Base-by-base conservation (phyloP, 2,329 filamentous ascomycete species). In the Fusarium piperis region DNA sequence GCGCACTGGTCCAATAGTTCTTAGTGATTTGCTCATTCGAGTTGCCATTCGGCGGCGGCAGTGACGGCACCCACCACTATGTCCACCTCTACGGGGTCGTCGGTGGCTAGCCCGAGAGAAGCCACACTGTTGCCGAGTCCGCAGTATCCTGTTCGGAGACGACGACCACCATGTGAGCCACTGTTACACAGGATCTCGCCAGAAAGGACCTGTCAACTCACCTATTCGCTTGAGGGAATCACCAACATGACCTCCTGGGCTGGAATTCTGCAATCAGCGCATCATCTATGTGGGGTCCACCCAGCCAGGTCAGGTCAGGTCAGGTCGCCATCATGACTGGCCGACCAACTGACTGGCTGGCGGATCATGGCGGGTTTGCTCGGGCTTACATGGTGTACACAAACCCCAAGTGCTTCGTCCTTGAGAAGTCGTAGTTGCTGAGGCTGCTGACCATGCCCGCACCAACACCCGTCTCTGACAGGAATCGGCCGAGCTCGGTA, bases 381-480 rank as follows among this genome's bases (percentile, higher is more conserved):
- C 58, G 33, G 51, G 57, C 91, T 81, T 82, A 94, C 92, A 97
- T 93, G 9, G 92, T 92, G 79, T 97, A 94, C 8, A 98, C 89
- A 79, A 99, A 97, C 2, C 89, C 92, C 71, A 97, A 87, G 33
- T 88, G 83, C 12, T 82, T 80, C 1, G 95, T 97, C 66, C 88
- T 86, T 3, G 88, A 87, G 77, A 97, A 98, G 80, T 98, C 94
- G 79, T 97, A 98, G 33, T 89, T 90, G 23, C 87, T 81, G 6
- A 98, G 81, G 58, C 93, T 95, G 6, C 85, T 81, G 33, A 93
- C 81, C 46, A 97, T 86, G 20, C 86, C 87, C 16, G 89, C 83
- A 4, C 91, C 87, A 9, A 97, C 79, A 0, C 88, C 88, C 75
- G 91, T 90, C 10, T 91, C 91, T 63, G 84, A 81, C 4, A 97